Base-by-base conservation (phyloP, 2,329 filamentous ascomycete genomes). In the Microsporum audouinii region DNA sequence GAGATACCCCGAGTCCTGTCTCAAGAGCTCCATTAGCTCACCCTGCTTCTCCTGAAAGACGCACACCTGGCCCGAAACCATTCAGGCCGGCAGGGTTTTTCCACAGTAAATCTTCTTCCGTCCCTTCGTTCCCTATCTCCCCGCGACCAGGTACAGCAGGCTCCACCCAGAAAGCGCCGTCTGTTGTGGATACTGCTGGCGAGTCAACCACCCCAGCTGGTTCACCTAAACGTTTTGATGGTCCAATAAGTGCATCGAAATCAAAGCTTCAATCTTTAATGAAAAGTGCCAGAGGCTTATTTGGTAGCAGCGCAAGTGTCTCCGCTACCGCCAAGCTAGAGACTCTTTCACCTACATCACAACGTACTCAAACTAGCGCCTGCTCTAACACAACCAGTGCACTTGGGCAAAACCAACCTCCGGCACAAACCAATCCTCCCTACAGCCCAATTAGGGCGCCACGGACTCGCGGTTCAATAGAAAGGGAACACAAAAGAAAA, bases 231-330 rank as follows among this genome's bases (percentile, higher is more conserved):
- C 80, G 72, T 76, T 82, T 72, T 76, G 91, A 95, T 66, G 92
- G 88, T 62, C 90, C 90, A 3, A 75, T 96, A 62, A 96, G 91
- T 73, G 90, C 94, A 58, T 91, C 94, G 33, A 97, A 96, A 76
- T 89, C 88, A 69, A 95, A 91, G 71, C 79, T 97, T 56, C 95
- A 92, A 55, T 95, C 91, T 7, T 91, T 96, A 63, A 79, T 96
- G 67, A 91, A 91, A 74, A 88, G 87, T 60, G 94, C 91, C 2
- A 92, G 88, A 72, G 89, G 87, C 12, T 82, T 96, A 57, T 86
- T 96, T 64, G 89, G 87, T 17, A 95, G 88, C 66, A 92, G 82
- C 64, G 83, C 80, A 62, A 78, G 80, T 51, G 73, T 80, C 10
- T 83, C 82, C 64, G 82, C 82, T 53, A 80, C 83, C 51, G 80